These are phyloP conservation scores for Exophiala bonariae DNA, from an alignment of 2,329 filamentous ascomycete genomes.

Conservation along the genomic window DNA sequence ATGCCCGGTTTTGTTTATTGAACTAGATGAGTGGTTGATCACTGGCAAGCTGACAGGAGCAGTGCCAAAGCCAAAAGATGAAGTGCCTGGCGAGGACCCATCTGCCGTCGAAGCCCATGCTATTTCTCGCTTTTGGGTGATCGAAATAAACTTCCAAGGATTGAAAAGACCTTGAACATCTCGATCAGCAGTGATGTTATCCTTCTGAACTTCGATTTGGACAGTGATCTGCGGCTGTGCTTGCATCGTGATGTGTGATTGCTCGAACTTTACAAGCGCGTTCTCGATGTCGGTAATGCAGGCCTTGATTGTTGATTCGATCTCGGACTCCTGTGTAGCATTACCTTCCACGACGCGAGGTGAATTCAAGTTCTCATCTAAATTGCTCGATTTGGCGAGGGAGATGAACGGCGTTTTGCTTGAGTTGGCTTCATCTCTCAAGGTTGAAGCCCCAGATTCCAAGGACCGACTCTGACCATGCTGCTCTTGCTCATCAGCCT, in stretches of 20 bases:
- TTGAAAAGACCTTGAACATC: too few species aligned
- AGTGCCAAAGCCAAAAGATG: too few species aligned
- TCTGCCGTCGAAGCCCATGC: too few species aligned
- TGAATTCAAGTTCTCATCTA: neutral
- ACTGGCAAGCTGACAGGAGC: too few species aligned
- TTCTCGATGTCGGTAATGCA: conserved; percentile 6
- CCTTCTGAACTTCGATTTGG: conserved; percentile 9
- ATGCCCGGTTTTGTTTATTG: too few species aligned
- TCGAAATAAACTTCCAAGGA: too few species aligned
- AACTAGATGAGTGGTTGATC: too few species aligned
- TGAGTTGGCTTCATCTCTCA: neutral
- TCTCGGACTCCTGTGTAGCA: neutral
- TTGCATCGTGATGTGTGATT: neutral
- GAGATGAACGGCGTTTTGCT: neutral
- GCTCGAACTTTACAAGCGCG: conserved; percentile 9
- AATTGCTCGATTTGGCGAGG: neutral
- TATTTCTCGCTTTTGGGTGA: too few species aligned
- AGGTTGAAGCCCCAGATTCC: neutral
- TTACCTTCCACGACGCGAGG: too few species aligned
- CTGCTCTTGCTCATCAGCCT: neutral
- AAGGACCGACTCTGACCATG: neutral
- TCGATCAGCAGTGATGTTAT: neutral
- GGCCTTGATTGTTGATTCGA: neutral
- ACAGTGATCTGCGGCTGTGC: conserved; percentile 1
- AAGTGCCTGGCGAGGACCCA: too few species aligned